Conservation (phyloP, 2,329 filamentous ascomycete species). For the Ilyonectria robusta region DNA sequence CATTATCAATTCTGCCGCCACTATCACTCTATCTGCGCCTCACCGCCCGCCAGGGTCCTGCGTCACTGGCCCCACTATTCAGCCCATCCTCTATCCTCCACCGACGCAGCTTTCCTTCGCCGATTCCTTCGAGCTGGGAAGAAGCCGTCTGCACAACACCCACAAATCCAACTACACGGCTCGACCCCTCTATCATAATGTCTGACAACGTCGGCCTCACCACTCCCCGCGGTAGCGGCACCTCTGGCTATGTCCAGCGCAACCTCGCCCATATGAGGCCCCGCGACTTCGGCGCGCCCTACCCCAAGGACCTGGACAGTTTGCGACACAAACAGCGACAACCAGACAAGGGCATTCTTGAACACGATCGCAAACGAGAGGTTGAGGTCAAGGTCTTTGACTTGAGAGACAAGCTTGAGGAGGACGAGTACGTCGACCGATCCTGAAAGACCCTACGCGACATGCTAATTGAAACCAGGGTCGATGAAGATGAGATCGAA, state of each 20-base stretch:
- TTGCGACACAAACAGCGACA: slow-evolving; percentile 84
- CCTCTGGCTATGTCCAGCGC: slow-evolving; percentile 96
- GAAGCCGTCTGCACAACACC: slow-evolving; percentile 9
- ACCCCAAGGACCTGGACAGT: slow-evolving; percentile 77
- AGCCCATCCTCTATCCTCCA: slow-evolving; percentile 2
- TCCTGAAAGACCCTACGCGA: not conserved
- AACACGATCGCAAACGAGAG: slow-evolving; percentile 92
- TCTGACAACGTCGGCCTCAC: slow-evolving; percentile 97
- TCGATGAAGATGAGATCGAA: slow-evolving; percentile 94
- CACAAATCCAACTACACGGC: not conserved
- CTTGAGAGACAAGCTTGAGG: slow-evolving; percentile 90
- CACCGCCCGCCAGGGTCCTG: slow-evolving; percentile 43
- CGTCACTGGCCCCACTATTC: slow-evolving; percentile 23
- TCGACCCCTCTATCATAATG: slow-evolving; percentile 67
- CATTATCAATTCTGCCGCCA: slow-evolving; percentile 45
- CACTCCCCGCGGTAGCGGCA: slow-evolving; percentile 94
- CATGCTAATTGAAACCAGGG: slow-evolving; percentile 58
- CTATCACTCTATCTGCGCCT: slow-evolving; percentile 26
- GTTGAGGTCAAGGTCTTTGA: slow-evolving; percentile 96
- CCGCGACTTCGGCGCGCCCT: slow-evolving; percentile 85
- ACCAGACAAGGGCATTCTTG: slow-evolving; percentile 92
- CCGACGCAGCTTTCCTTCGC: slow-evolving; percentile 1
- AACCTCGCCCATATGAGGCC: slow-evolving; percentile 91
- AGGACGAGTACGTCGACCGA: slow-evolving; percentile 75
- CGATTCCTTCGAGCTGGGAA: not conserved